phyloP scores from a whole-genome alignment of 225 moss, liverwort and hornwort species.

The Asterella californica region DNA sequence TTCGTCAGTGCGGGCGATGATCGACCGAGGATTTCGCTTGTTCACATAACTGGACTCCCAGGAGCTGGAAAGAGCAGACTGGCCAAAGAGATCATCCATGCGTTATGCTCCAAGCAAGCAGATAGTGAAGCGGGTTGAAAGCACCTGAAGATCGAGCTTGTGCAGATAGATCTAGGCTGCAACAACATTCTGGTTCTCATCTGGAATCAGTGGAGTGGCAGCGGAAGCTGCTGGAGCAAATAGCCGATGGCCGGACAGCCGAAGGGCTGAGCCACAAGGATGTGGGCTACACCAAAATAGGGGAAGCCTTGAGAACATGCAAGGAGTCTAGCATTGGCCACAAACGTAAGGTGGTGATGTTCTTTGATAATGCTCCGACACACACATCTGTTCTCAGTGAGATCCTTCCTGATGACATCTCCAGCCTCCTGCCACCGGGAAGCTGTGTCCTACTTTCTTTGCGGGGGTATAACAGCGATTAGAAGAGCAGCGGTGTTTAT shows the following conservation, averaged over 20 bases:
- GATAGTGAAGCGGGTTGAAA: too few species aligned
- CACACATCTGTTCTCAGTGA: background rate
- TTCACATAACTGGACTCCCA: background rate
- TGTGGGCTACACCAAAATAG: background rate
- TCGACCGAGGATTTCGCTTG: background rate
- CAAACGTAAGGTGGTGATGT: background rate
- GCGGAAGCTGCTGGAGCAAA: slow-evolving; percentile 1
- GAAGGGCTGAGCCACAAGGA: background rate
- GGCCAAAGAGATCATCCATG: background rate
- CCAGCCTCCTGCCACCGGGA: background rate
- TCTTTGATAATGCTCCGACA: background rate
- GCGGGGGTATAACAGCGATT: background rate
- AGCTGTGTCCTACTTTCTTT: background rate
- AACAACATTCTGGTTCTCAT: background rate
- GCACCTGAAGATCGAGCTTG: background rate
- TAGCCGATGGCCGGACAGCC: background rate
- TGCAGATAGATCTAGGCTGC: background rate
- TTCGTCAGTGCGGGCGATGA: background rate
- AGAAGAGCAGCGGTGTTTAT: background rate
- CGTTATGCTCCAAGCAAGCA: background rate
- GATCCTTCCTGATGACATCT: background rate
- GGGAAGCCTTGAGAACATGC: background rate
- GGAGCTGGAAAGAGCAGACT: slow-evolving; percentile 4
- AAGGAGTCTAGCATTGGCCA: background rate
- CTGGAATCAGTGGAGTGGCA: background rate